These are phyloP conservation scores for Termitomyces sp. DNA, from an alignment of 768 basidiomycete genomes.

Conservation along the genomic window DNA sequence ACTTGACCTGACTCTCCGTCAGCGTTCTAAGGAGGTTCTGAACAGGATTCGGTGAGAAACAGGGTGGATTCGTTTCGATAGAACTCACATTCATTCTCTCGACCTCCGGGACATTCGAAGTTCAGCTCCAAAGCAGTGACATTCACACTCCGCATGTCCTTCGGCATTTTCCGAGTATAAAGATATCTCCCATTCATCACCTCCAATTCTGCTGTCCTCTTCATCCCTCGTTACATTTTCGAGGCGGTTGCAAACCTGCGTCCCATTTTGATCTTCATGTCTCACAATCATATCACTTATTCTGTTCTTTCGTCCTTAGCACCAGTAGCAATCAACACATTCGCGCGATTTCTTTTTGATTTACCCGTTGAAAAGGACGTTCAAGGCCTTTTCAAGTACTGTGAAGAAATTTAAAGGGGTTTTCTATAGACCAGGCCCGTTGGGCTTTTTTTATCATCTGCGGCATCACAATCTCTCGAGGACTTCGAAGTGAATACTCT, in stretches of 20 bases:
- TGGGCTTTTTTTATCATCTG: too few relatives aligned
- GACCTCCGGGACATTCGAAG: slow-evolving; percentile 18
- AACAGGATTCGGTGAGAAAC: slow-evolving; percentile 5
- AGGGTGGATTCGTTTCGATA: slow-evolving; percentile 20
- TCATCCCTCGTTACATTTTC: background rate
- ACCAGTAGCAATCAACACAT: background rate
- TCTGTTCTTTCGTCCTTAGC: background rate
- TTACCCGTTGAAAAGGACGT: background rate
- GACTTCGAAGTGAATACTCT: background rate
- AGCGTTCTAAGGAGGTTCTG: slow-evolving; percentile 90
- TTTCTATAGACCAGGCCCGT: background rate
- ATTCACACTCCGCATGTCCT: slow-evolving; percentile 13
- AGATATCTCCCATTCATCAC: background rate
- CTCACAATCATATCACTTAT: too few relatives aligned
- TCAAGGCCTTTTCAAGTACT: background rate
- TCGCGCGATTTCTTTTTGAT: background rate
- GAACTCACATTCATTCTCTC: slow-evolving; percentile 42
- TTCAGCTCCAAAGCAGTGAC: slow-evolving; percentile 14
- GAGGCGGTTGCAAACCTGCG: too few relatives aligned
- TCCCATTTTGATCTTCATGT: background rate
- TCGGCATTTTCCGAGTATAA: slow-evolving; percentile 11
- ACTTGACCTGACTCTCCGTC: slow-evolving; percentile 68
- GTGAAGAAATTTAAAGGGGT: too few relatives aligned
- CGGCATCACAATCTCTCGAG: too few relatives aligned
- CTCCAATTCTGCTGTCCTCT: background rate